Percentiles rank a stretch among this genome's conserved stretches.
Evolutionary conservation across 108 stramenopile genomes (phyloP).

Genomic region (Chaetoceros tenuissimus): DNA sequence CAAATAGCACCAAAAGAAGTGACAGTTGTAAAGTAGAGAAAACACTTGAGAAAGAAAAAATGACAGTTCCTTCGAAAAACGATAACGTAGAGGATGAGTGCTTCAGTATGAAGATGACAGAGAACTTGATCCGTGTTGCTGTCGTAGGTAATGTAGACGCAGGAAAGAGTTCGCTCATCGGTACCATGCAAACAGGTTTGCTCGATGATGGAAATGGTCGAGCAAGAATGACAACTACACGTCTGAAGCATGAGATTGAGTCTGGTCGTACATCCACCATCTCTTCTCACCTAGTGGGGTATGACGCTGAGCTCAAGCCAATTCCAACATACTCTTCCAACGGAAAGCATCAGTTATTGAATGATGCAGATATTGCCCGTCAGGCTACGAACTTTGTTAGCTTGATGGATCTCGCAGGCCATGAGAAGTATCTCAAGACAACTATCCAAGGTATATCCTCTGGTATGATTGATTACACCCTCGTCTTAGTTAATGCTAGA

Average conservation of each 20-base stretch:
- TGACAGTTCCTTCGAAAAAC: too few species aligned
- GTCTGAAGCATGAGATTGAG: conserved; percentile 69
- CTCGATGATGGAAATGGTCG: conserved; percentile 69
- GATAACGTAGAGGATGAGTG: too few species aligned
- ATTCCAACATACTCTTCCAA: not conserved
- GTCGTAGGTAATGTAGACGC: conserved; percentile 80
- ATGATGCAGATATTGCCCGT: conserved; percentile 7
- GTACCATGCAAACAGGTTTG: conserved; percentile 32
- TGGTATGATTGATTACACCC: conserved; percentile 51
- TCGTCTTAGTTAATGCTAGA: conserved; percentile 56
- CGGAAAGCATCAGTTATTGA: conserved; percentile 5
- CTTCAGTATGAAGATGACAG: not conserved
- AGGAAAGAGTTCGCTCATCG: conserved; percentile 68
- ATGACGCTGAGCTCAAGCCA: conserved; percentile 8
- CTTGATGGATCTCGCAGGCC: conserved; percentile 67
- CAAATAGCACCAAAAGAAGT: too few species aligned
- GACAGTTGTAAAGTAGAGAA: too few species aligned
- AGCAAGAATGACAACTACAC: conserved; percentile 43
- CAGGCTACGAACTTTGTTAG: conserved; percentile 25
- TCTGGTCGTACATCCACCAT: conserved; percentile 62
- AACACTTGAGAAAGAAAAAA: too few species aligned
- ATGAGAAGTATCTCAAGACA: conserved; percentile 80
- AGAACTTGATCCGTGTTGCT: conserved; percentile 31
- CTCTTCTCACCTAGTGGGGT: conserved; percentile 41
- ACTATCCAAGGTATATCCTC: conserved; percentile 59